These are phyloP conservation scores for Epichloe brachyelytri DNA, from an alignment of 2,329 filamentous ascomycete genomes.

Conservation along the genomic window DNA sequence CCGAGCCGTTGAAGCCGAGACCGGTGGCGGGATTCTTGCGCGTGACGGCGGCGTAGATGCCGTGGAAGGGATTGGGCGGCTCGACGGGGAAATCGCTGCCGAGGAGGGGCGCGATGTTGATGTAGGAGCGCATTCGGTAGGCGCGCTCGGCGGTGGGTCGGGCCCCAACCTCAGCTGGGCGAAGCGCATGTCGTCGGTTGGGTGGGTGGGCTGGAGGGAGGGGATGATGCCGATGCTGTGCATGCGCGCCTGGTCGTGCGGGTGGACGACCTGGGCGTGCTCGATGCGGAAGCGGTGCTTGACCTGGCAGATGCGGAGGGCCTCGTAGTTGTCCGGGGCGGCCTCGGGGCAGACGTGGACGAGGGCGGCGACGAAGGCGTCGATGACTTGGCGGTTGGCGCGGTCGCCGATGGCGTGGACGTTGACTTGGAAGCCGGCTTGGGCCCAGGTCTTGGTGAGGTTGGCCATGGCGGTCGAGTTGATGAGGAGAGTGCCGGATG, in stretches of 20 bases:
- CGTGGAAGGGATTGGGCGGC: constrained; percentile 52
- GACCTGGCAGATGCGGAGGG: constrained; percentile 38
- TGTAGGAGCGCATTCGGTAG: constrained; percentile 53
- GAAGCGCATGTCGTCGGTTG: constrained; percentile 59
- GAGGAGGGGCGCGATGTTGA: constrained; percentile 41
- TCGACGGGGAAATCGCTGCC: constrained; percentile 64
- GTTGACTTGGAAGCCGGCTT: constrained; percentile 52
- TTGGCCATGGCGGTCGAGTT: constrained; percentile 45
- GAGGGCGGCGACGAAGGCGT: constrained; percentile 47
- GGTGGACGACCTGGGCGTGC: constrained; percentile 58
- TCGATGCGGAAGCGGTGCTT: constrained; percentile 52
- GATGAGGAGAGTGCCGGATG: constrained; percentile 51
- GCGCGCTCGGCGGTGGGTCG: constrained; percentile 38
- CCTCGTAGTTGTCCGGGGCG: constrained; percentile 11
- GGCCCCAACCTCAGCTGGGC: constrained; percentile 46
- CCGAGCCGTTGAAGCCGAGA: constrained; percentile 31
- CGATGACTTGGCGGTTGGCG: constrained; percentile 51
- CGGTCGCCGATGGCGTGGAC: constrained; percentile 62
- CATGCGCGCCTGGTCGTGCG: constrained; percentile 48
- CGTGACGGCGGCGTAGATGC: constrained; percentile 55
- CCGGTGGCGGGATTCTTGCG: constrained; percentile 46
- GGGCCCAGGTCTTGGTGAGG: constrained; percentile 45
- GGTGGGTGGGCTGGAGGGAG: constrained; percentile 59
- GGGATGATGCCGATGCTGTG: constrained; percentile 47
- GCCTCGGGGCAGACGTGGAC: constrained; percentile 34